Evolutionary conservation across 1,139 yeast genomes (phyloP), one percentile per base, ranked within the genome.

Genomic region (Saccharomyces hybrid): DNA sequence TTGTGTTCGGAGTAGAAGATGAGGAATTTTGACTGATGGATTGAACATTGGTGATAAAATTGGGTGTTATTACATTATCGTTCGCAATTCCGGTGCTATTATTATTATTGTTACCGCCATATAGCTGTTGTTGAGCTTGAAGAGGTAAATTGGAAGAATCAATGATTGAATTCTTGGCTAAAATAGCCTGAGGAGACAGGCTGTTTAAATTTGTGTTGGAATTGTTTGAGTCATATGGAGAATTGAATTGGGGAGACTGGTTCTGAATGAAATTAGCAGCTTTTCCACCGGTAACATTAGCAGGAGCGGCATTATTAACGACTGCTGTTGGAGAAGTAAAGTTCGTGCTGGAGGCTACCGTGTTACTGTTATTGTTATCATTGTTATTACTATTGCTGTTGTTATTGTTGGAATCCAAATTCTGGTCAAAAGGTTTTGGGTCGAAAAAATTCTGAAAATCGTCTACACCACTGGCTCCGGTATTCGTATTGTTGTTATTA

Each of bases 101-200:
- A 9, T 31, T 48, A 26, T 31, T 48, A 16, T 16, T 47, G 34
- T 26, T 47, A 20, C 32, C 11, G 34, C 14, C 9, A 42, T 49
- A 47, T 13, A 41, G 50, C 48, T 31, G 38, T 47, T 42, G 48
- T 20, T 25, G 42, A 48, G 11, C 11, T 48, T 38, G 44, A 13
- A 16, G 2, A 16, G 44, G 47, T 25, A 50, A n/a, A 30, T 46
- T 50, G n/a, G 47, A 44, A 25, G 52, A 30, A n/a, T 58, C 62
- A 23, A 65, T 53, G 5, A 61, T 58, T 1, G 68, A 59, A 31
- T 65, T 63, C 38, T 64, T 61, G 14, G 70, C 66, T 48, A 68
- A 53, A 9, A 68, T 68, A 1, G 65, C 70, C 48, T 66, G 71
- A 6, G 71, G 70, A 9, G 70, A 66, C 25, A 69, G 48, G 28